Percentiles rank a stretch among this genome's conserved stretches.
phyloP scores from a whole-genome alignment of 2,329 filamentous ascomycete genomes.

The Bipolaris bicolor region DNA sequence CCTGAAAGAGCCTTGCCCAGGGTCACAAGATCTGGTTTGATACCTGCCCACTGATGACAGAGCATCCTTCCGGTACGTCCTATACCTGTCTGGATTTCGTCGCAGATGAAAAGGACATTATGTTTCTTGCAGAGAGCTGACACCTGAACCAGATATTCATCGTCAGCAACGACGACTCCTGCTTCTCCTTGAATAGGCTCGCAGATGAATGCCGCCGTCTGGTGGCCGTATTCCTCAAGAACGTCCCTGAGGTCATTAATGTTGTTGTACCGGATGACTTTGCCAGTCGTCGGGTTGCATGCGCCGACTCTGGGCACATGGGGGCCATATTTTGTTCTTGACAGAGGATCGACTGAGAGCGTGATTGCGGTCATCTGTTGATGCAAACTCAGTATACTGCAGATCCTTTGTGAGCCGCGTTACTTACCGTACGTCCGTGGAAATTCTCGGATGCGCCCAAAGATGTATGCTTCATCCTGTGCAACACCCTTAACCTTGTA shows the following conservation, averaged over 20 bases:
- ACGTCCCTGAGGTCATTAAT: slow-evolving; percentile 78
- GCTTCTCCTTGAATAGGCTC: slow-evolving; percentile 98
- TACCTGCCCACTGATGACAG: slow-evolving; percentile 90
- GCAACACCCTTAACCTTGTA: slow-evolving; percentile 95
- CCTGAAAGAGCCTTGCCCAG: slow-evolving; percentile 98
- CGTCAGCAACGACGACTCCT: slow-evolving; percentile 91
- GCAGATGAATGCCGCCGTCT: slow-evolving; percentile 90
- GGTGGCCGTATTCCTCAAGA: slow-evolving; percentile 78
- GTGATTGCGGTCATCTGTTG: slow-evolving; percentile 88
- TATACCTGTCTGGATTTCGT: slow-evolving; percentile 98
- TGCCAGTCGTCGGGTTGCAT: slow-evolving; percentile 73
- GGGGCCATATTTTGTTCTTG: slow-evolving; percentile 93
- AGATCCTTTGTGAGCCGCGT: slow-evolving; percentile 15
- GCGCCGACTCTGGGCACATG: slow-evolving; percentile 90
- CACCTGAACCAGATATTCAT: slow-evolving; percentile 81
- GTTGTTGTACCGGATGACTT: slow-evolving; percentile 85
- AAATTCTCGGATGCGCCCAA: slow-evolving; percentile 91
- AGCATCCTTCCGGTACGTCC: slow-evolving; percentile 93
- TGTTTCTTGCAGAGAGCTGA: slow-evolving; percentile 89
- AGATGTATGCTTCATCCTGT: slow-evolving; percentile 80
- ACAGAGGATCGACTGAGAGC: slow-evolving; percentile 95
- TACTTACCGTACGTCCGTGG: slow-evolving; percentile 86
- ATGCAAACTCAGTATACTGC: no score
- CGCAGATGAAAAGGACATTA: slow-evolving; percentile 94
- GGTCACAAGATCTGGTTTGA: slow-evolving; percentile 93